Evolutionary conservation across 768 basidiomycete species (phyloP), one percentile per base, ranked within the genome.

Genomic region (Cyathus striatus): DNA sequence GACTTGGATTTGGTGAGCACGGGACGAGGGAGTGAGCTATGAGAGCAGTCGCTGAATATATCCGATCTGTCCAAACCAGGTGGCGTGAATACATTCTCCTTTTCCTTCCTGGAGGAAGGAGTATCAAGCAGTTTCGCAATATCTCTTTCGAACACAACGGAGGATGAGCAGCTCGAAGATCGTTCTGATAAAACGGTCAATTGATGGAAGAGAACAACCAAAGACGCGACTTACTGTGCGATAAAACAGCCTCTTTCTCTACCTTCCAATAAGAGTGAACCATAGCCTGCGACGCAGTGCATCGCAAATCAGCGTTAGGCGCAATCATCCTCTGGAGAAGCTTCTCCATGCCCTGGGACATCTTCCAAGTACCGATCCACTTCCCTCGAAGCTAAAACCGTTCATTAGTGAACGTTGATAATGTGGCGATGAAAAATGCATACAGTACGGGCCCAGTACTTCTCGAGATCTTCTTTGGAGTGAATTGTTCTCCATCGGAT

Each of bases 381-480:
- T 81, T 83, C 9, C 92, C 92, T 2, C 77, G 75, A 46, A 88
- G 67, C 82, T 86, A 38, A 5, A 25, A 41, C 35, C 1, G 23
- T n/a, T 23, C 16, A 9, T 38, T 25, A 37, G 10, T 12, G 2
- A n/a, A 17, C 10, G 5, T 22, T 13, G 5, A 34, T 20, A 32
- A 7, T n/a, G 6, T 22, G 5, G 14, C 35, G 5, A 22, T 10
- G 21, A 3, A 42, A 23, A 32, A 12, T 3, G 62, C 78, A 26
- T 46, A 83, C 83, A 2, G 93, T 92, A 14, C 91, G 78, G 34
- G 77, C 68, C 84, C 90, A 95, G 59, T 99, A 99, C 41, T 74
- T 74, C 57, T 90, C 84, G 20, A 95, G 62, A 49, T 90, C 87
- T 33, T 87, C 89, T 53, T 85, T 82, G 12, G 81, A 6, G 73